Percentiles rank a stretch among this genome's conserved stretches.
Conservation (phyloP, 2,329 filamentous ascomycete genomes). For the Annulohypoxylon truncatum region DNA sequence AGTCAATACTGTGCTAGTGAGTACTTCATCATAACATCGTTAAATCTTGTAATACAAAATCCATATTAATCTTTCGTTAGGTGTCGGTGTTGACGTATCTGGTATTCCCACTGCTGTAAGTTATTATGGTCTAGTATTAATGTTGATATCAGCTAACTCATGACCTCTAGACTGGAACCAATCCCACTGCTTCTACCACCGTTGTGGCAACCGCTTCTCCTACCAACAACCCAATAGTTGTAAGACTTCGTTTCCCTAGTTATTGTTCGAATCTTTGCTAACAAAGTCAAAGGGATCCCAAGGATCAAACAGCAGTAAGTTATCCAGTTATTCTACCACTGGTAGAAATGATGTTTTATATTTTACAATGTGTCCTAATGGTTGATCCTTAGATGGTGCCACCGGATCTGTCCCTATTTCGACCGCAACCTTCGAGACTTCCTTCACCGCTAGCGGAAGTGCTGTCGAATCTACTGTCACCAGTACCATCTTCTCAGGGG, state of each 20-base stretch:
- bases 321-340: slow-evolving; percentile 23
- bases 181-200: slow-evolving; percentile 29
- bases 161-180: slow-evolving; percentile 19
- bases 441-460: slow-evolving; percentile 27
- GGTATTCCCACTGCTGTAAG: slow-evolving; percentile 29
- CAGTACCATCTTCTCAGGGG: slow-evolving; percentile 42
- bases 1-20: slow-evolving; percentile 48
- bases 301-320: slow-evolving; percentile 26
- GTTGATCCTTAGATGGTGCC: slow-evolving; percentile 8
- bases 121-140: background rate
- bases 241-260: slow-evolving; percentile 4
- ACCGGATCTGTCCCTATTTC: slow-evolving; percentile 26
- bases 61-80: slow-evolving; percentile 30
- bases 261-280: slow-evolving; percentile 4
- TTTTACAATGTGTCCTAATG: slow-evolving; percentile 25
- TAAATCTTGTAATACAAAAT: too few relatives aligned
- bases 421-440: slow-evolving; percentile 31
- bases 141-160: slow-evolving; percentile 5
- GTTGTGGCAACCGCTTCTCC: slow-evolving; percentile 31
- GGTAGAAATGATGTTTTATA: slow-evolving; percentile 35
- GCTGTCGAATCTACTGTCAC: slow-evolving; percentile 33
- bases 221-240: slow-evolving; percentile 11
- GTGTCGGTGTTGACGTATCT: slow-evolving; percentile 41
- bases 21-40: slow-evolving; percentile 17
- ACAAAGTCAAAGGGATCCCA: slow-evolving; percentile 22